phyloP scores from a whole-genome alignment of 257 asterid species.

The Jaltomata sinuosa region DNA sequence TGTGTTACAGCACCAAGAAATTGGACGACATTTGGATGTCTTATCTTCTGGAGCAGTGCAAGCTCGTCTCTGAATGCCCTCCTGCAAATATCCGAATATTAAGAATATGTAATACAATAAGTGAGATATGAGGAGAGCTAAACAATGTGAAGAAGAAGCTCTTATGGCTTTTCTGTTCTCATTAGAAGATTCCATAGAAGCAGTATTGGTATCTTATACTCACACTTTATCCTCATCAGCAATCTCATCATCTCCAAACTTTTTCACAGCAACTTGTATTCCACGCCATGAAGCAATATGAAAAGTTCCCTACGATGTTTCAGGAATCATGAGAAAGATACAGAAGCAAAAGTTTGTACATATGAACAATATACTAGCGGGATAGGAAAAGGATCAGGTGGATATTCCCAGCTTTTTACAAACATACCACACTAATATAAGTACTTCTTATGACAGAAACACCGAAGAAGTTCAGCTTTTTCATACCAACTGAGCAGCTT shows the following conservation, averaged over 20 bases:
- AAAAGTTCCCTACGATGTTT: conserved; percentile 59
- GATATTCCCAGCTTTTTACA: neutral
- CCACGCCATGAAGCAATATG: conserved; percentile 84
- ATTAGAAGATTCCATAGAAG: neutral
- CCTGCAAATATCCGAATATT: conserved; percentile 29
- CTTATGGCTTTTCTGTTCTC: neutral
- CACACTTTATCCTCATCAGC: conserved; percentile 85
- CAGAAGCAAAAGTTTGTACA: neutral
- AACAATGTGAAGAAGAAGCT: neutral
- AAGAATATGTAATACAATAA: neutral
- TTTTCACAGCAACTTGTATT: conserved; percentile 83
- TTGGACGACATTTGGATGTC: conserved; percentile 96
- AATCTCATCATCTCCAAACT: conserved; percentile 61
- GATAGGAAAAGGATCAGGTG: neutral
- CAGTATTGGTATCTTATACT: conserved; percentile 22
- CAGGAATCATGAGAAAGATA: neutral
- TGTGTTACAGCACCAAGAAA: conserved; percentile 99
- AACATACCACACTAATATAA: neutral
- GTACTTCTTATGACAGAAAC: neutral
- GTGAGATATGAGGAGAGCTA: neutral
- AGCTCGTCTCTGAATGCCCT: conserved; percentile 85
- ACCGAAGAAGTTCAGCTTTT: neutral
- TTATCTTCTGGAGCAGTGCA: conserved; percentile 77
- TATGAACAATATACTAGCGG: neutral
- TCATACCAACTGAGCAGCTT: neutral